Evolutionary conservation across 2,329 filamentous ascomycete genomes (phyloP).

Genomic region (Cryphonectria carpinicola): DNA sequence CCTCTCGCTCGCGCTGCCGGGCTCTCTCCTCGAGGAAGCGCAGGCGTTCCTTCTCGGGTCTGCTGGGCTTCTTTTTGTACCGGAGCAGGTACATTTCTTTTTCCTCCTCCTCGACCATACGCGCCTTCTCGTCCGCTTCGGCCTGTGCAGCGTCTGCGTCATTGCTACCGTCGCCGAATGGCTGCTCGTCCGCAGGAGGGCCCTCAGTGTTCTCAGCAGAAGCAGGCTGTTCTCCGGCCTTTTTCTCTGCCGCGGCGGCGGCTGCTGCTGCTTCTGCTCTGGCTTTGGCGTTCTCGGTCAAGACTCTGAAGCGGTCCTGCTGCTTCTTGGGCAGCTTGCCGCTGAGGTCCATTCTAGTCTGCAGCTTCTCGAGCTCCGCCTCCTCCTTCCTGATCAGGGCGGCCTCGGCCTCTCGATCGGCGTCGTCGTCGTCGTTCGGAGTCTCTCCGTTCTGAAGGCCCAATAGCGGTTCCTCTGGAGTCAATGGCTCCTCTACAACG

Average conservation of each 20-base stretch:
- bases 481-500: conserved; percentile 27
- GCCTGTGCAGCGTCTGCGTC: conserved; percentile 32
- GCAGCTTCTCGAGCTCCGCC: conserved; percentile 38
- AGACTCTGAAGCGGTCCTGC: conserved; percentile 17
- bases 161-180: neutral
- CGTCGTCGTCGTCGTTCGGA: neutral
- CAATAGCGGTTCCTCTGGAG: conserved; percentile 25
- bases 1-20: conserved; percentile 18
- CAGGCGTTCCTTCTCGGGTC: conserved; percentile 21
- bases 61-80: conserved; percentile 22
- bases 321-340: conserved; percentile 20
- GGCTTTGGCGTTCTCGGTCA: conserved; percentile 24
- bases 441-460: conserved; percentile 4
- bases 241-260: conserved; percentile 3
- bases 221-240: conserved; percentile 1
- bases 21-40: conserved; percentile 22
- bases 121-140: conserved; percentile 32
- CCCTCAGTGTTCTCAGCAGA: neutral
- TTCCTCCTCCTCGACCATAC: conserved; percentile 23
- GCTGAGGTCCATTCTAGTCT: conserved; percentile 23
- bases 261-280: conserved; percentile 17
- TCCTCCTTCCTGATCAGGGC: conserved; percentile 33
- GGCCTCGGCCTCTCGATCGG: conserved; percentile 22
- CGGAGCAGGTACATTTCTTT: conserved; percentile 15
- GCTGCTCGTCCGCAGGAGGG: neutral